Base-by-base conservation (phyloP, 2,329 filamentous ascomycete genomes). In the Fusarium buxicola region DNA sequence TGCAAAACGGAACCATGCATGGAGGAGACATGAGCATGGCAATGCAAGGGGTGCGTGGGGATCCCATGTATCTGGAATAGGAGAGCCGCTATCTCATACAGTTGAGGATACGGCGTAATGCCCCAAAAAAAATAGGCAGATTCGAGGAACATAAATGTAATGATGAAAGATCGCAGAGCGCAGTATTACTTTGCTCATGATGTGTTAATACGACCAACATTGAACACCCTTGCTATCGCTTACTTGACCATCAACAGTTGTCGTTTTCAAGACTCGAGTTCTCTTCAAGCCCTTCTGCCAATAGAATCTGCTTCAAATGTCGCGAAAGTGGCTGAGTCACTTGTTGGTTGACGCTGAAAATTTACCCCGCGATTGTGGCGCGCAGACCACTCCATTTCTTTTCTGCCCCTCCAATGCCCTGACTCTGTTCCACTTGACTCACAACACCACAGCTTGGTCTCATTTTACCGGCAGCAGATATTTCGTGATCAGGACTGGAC, bases 1-100 rank as follows among this genome's bases (percentile, higher is more conserved):
- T 82, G 72, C 78, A 77, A 52, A 72, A 71, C 9, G 76, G 69
- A 58, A 65, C 69, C n/a, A 69, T 78, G 70, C 79, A 80, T 55
- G 75, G 74, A 38, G 74, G 73, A 12, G 81, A 82, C 38, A 78
- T 83, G 71, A 72, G 74, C 57, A 75, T 82, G 69, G 74, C 76
- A 10, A 81, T 83, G 72, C 78, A 81, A 55, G 77, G 78, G 28
- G 76, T 82, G 31, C 76, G 78, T 41, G 75, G 76, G 35, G 82
- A 84, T 52, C 74, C 78, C 34, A 83, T 86, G 80, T 85, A 82
- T 68, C 80, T 84, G 78, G 81, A 83, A 63, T 83, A 73, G 72
- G 46, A 59, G 47, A 51, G 39, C 27, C 31, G 45, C 48, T 39
- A 43, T 39, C 16, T 32, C 27, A 24, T 25, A 41, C 31, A 27